These are phyloP conservation scores for Eucalyptus marginata DNA, from an alignment of 345 rosid species.

Conservation along the genomic window DNA sequence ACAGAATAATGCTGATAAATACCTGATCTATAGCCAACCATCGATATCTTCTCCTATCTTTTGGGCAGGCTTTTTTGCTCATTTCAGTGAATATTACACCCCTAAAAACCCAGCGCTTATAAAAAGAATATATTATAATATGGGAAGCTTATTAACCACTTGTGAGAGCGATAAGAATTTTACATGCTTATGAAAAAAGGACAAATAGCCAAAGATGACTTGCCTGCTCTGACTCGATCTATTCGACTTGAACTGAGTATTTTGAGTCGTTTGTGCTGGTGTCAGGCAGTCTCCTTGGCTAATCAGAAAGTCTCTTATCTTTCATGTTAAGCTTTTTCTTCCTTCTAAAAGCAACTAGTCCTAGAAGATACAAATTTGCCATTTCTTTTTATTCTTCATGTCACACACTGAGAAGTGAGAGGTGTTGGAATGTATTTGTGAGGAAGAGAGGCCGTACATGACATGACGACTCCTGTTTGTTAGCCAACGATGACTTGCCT, in stretches of 20 bases:
- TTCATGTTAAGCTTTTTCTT: not conserved
- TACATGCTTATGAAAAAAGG: not conserved
- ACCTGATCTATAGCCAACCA: not conserved
- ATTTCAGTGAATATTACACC: not conserved
- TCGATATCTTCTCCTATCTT: not conserved
- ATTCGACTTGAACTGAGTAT: not conserved
- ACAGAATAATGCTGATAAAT: not conserved
- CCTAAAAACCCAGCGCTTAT: not conserved
- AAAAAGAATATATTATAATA: not conserved
- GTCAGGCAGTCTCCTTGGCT: not conserved
- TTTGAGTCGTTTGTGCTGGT: not conserved
- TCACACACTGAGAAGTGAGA: not conserved
- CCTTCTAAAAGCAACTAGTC: not conserved
- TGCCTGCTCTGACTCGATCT: not conserved
- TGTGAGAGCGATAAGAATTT: not conserved
- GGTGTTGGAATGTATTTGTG: not conserved
- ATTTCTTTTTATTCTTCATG: not conserved
- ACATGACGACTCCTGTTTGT: not conserved
- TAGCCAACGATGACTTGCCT: not conserved
- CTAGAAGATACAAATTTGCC: not conserved
- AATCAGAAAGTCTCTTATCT: not conserved
- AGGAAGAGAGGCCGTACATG: not conserved
- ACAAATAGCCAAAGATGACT: not conserved
- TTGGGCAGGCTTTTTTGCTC: not conserved
- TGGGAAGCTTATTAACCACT: not conserved